phyloP scores from a whole-genome alignment of 108 stramenopile genomes.

The Asterionellopsis glacialis region DNA sequence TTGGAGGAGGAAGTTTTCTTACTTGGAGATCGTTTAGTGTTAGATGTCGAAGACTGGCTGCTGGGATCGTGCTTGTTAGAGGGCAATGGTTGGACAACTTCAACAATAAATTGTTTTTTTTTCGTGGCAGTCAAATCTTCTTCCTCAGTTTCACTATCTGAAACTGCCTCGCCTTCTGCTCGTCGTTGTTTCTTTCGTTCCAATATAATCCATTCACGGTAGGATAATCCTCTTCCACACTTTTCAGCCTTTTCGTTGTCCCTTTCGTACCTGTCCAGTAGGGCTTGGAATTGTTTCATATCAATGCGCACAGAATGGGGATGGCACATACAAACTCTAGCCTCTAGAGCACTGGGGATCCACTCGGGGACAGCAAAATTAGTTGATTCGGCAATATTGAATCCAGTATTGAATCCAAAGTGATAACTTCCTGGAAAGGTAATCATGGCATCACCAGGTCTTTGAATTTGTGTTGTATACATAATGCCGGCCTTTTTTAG shows the following conservation, averaged over 20 bases:
- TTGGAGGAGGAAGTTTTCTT: slow-evolving; percentile 18
- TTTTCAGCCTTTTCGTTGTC: slow-evolving; percentile 27
- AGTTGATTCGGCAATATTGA: slow-evolving; percentile 96
- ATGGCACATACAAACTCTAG: slow-evolving; percentile 86
- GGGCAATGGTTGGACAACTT: not conserved
- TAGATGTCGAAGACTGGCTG: slow-evolving; percentile 10
- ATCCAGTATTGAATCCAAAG: slow-evolving; percentile 97
- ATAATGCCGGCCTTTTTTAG: slow-evolving; percentile 88
- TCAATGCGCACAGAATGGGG: slow-evolving; percentile 91
- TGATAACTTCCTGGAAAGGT: slow-evolving; percentile 96
- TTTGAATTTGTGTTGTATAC: slow-evolving; percentile 89
- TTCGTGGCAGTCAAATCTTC: slow-evolving; percentile 13
- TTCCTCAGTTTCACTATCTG: not conserved
- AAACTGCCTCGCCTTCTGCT: not conserved
- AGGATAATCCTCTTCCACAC: not conserved
- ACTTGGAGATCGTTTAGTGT: slow-evolving; percentile 26
- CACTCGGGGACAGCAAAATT: slow-evolving; percentile 93
- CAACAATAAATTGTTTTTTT: slow-evolving; percentile 1
- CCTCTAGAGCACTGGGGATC: slow-evolving; percentile 77
- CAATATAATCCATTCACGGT: slow-evolving; percentile 1
- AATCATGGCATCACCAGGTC: slow-evolving; percentile 94
- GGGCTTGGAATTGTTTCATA: slow-evolving; percentile 68
- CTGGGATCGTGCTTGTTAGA: not conserved
- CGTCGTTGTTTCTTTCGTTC: not conserved
- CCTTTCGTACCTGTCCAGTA: slow-evolving; percentile 66